A percentile compares a stretch with the other conserved stretches of the same genome.
phyloP scores from a whole-genome alignment of 108 stramenopile genomes.

The Skeletonema marinoi region DNA sequence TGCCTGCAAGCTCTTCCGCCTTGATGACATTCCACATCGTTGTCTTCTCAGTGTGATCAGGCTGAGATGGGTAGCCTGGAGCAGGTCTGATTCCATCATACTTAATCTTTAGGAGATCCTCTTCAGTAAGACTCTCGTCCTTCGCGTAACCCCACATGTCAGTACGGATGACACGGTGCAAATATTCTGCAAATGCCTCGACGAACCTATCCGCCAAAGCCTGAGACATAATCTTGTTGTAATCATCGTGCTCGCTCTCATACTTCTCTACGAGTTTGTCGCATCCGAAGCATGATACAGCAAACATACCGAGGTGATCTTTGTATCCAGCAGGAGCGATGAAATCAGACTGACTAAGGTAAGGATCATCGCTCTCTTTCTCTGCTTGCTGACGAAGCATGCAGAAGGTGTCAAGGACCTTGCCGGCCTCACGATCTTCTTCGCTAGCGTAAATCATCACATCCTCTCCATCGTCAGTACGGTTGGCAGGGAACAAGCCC shows the following conservation, averaged over 20 bases:
- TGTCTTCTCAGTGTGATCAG: conserved; percentile 99
- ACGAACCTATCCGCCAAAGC: conserved; percentile 98
- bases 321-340: conserved; percentile 95
- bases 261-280: conserved; percentile 90
- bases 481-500: conserved; percentile 96
- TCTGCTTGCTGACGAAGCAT: conserved; percentile 99
- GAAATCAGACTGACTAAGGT: conserved; percentile 97
- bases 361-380: conserved; percentile 96
- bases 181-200: conserved; percentile 99
- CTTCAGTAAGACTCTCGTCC: conserved; percentile 82
- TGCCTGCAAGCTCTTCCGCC: conserved; percentile 92
- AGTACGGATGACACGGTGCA: conserved; percentile 95
- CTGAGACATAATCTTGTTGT: conserved; percentile 99
- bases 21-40: conserved; percentile 98
- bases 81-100: conserved; percentile 99
- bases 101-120: conserved; percentile 97
- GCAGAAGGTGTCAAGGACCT: conserved; percentile 82
- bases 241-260: conserved; percentile 96
- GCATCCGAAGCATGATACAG: conserved; percentile 96
- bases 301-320: conserved; percentile 98
- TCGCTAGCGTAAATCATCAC: conserved; percentile 92
- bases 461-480: conserved; percentile 95
- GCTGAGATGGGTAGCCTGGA: conserved; percentile 99
- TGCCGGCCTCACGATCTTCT: conserved; percentile 75
- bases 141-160: conserved; percentile 98